Percentiles rank a stretch among this genome's conserved stretches.
Conservation (phyloP, 768 basidiomycete species). For the Termitomyces sp. region DNA sequence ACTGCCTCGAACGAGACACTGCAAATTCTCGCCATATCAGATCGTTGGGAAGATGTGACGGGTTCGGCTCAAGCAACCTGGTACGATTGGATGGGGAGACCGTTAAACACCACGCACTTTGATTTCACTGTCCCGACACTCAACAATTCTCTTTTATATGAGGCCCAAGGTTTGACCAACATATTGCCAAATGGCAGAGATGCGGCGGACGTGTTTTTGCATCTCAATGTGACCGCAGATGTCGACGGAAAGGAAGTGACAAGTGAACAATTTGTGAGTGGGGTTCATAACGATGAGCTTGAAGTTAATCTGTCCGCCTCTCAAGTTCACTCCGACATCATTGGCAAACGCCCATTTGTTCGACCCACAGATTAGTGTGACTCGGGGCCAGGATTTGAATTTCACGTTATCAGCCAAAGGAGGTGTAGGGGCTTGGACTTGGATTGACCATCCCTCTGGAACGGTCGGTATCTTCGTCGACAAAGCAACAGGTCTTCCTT, state of each 20-base stretch:
- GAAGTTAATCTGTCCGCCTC: not conserved
- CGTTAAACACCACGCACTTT: conserved; percentile 35
- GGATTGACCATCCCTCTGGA: conserved; percentile 57
- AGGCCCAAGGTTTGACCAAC: conserved; percentile 36
- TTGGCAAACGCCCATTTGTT: conserved; percentile 45
- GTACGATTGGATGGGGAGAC: conserved; percentile 53
- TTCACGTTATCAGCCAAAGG: conserved; percentile 53
- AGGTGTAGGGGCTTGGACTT: conserved; percentile 57
- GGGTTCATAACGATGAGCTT: not conserved
- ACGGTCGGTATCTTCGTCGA: conserved; percentile 56
- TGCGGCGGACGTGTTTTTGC: conserved; percentile 47
- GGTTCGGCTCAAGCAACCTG: conserved; percentile 52
- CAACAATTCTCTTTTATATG: conserved; percentile 47
- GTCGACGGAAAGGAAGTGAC: conserved; percentile 39
- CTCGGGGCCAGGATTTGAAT: conserved; percentile 30
- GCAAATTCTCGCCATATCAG: conserved; percentile 50
- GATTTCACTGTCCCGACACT: conserved; percentile 45
- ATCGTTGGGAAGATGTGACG: conserved; percentile 45
- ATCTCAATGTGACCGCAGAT: conserved; percentile 47
- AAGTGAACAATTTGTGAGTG: conserved; percentile 52
- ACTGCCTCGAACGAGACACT: conserved; percentile 45
- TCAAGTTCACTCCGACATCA: conserved; percentile 51
- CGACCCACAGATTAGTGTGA: conserved; percentile 47
- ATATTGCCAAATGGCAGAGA: conserved; percentile 45
- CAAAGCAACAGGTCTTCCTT: conserved; percentile 34